These are phyloP conservation scores for Talaromyces amestolkiae DNA, from an alignment of 2,329 filamentous ascomycete genomes.

Conservation along the genomic window DNA sequence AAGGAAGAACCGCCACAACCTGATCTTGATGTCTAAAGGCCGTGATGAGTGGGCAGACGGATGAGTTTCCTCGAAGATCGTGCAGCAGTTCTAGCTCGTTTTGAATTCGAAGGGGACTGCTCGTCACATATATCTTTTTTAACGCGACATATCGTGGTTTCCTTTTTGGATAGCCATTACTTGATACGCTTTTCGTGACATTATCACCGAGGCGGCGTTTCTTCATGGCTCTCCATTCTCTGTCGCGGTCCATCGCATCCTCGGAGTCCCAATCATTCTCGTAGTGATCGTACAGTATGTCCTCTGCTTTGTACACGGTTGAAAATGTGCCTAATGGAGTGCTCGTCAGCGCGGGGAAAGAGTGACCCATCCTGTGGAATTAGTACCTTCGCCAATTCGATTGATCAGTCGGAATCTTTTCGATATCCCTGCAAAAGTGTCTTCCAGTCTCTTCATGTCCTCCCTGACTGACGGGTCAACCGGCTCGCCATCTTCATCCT, in stretches of 20 bases:
- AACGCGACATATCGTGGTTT: conserved; percentile 81
- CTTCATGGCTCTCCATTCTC: conserved; percentile 65
- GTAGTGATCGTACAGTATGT: conserved; percentile 78
- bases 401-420: conserved; percentile 88
- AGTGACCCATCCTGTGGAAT: not conserved
- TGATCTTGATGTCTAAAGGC: conserved; percentile 95
- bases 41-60: conserved; percentile 92
- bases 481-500: conserved; percentile 33
- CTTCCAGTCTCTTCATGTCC: conserved; percentile 83
- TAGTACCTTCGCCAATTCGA: conserved; percentile 86
- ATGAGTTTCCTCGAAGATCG: conserved; percentile 76
- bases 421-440: conserved; percentile 78
- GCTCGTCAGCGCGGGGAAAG: conserved; percentile 6
- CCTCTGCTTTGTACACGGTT: conserved; percentile 97
- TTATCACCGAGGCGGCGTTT: conserved; percentile 46
- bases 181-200: conserved; percentile 31
- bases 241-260: conserved; percentile 55
- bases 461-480: conserved; percentile 61
- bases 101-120: conserved; percentile 85
- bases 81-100: conserved; percentile 94
- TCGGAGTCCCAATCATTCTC: conserved; percentile 82
- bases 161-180: conserved; percentile 41
- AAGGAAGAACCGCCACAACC: conserved; percentile 89
- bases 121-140: conserved; percentile 99
- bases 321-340: conserved; percentile 80